A percentile compares a stretch with the other conserved stretches of the same genome.
Conservation (phyloP, 1,284 basidiomycete genomes). For the Stygiomarasmius scandens region DNA sequence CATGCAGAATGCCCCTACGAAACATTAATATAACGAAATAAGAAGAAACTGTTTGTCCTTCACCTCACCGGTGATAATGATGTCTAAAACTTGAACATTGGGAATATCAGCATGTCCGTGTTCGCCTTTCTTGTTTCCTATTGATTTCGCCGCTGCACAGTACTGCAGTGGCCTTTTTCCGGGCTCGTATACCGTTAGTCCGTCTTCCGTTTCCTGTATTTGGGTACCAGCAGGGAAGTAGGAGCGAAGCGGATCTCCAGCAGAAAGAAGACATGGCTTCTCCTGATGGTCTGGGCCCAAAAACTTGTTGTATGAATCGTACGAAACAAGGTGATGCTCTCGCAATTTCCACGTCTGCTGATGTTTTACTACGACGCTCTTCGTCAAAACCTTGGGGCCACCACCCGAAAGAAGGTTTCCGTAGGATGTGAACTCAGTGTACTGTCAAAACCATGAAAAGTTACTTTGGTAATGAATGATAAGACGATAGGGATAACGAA, state of each 20-base stretch:
- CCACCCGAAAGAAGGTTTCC: slow-evolving; percentile 64
- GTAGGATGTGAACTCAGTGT: slow-evolving; percentile 73
- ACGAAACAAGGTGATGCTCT: slow-evolving; percentile 64
- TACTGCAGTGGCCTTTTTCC: slow-evolving; percentile 44
- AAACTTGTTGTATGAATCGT: too few species aligned
- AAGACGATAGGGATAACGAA: slow-evolving; percentile 37
- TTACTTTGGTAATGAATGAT: background rate
- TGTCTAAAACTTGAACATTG: slow-evolving; percentile 47
- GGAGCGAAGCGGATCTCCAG: slow-evolving; percentile 50
- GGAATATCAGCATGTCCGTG: slow-evolving; percentile 15
- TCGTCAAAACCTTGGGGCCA: slow-evolving; percentile 55
- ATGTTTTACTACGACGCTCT: slow-evolving; percentile 64
- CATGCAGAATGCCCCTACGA: slow-evolving; percentile 76
- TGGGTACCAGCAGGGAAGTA: slow-evolving; percentile 55
- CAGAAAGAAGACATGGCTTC: slow-evolving; percentile 38
- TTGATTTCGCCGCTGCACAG: slow-evolving; percentile 26
- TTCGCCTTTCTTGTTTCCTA: slow-evolving; percentile 5
- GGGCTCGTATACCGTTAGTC: slow-evolving; percentile 46
- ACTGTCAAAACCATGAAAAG: slow-evolving; percentile 42
- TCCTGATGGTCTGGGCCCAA: slow-evolving; percentile 29
- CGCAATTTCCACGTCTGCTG: slow-evolving; percentile 78
- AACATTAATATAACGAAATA: slow-evolving; percentile 12
- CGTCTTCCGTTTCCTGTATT: slow-evolving; percentile 42
- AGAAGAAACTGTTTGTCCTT: slow-evolving; percentile 14
- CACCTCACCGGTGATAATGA: slow-evolving; percentile 75